Conservation (phyloP, 345 rosid genomes). For the Barbarea vulgaris region DNA sequence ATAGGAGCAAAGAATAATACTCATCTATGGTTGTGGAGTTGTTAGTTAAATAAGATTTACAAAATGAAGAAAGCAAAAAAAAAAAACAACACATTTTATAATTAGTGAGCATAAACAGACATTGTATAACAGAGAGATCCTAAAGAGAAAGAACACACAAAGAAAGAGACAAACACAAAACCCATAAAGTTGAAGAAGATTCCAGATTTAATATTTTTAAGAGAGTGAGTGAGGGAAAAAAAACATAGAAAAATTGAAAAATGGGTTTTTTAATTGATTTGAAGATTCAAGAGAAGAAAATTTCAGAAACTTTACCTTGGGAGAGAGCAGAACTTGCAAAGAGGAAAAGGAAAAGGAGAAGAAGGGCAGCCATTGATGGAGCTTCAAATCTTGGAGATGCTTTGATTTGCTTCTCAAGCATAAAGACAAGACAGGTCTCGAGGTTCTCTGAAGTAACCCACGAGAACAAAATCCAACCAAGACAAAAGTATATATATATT, state of each 20-base stretch:
- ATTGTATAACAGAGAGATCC: slow-evolving; percentile 15
- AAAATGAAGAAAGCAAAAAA: slow-evolving; percentile 1
- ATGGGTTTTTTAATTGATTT: slow-evolving; percentile 8
- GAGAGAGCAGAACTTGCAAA: slow-evolving; percentile 42
- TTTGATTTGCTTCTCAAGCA: slow-evolving; percentile 36
- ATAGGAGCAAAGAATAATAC: background rate
- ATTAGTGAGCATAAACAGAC: slow-evolving; percentile 3
- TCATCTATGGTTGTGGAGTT: background rate
- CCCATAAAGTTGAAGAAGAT: slow-evolving; percentile 18
- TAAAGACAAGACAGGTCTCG: slow-evolving; percentile 43
- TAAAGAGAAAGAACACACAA: slow-evolving; percentile 25
- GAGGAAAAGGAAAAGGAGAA: slow-evolving; percentile 40
- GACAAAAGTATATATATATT: slow-evolving; percentile 27
- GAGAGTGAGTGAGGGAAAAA: background rate
- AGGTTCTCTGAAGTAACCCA: slow-evolving; percentile 43
- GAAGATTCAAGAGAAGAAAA: slow-evolving; percentile 14
- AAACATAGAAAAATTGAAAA: background rate
- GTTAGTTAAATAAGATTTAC: background rate
- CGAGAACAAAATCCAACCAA: slow-evolving; percentile 42
- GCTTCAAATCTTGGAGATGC: slow-evolving; percentile 44
- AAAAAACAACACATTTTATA: slow-evolving; percentile 8
- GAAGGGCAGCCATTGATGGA: slow-evolving; percentile 41
- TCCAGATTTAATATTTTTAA: slow-evolving; percentile 4
- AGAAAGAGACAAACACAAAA: slow-evolving; percentile 21
- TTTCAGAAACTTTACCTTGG: slow-evolving; percentile 32